A percentile compares a stretch with the other conserved stretches of the same genome.
phyloP scores from a whole-genome alignment of 2,329 filamentous ascomycete genomes.

The Ophiostoma pallidulum region DNA sequence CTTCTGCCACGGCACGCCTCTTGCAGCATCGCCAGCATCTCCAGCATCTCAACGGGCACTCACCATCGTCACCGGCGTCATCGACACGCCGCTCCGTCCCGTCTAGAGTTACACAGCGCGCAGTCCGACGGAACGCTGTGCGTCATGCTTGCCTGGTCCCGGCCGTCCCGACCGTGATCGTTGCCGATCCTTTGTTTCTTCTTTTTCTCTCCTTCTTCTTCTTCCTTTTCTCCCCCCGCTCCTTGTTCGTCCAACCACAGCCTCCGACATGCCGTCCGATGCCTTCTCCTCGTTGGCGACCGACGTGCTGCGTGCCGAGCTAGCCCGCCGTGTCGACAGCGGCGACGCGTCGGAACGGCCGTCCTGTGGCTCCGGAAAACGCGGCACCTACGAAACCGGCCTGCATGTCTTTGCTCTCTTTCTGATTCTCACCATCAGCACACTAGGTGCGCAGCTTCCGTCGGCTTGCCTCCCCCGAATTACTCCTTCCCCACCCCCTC shows the following conservation, averaged over 20 bases:
- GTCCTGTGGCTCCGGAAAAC: slow-evolving; percentile 45
- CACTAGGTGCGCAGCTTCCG: slow-evolving; percentile 8
- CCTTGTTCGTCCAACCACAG: background rate
- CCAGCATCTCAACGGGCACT: too few relatives aligned
- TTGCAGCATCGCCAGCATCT: too few relatives aligned
- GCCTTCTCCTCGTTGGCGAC: slow-evolving; percentile 27
- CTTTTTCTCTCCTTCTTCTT: too few relatives aligned
- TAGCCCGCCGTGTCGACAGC: slow-evolving; percentile 35
- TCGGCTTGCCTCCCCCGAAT: background rate
- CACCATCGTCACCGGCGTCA: too few relatives aligned
- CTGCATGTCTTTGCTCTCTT: slow-evolving; percentile 60
- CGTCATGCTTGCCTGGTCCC: background rate
- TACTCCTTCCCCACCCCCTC: background rate
- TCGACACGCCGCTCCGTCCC: too few relatives aligned
- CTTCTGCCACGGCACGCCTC: too few relatives aligned
- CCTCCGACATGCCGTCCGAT: background rate
- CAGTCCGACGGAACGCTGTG: background rate
- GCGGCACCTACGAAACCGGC: slow-evolving; percentile 53
- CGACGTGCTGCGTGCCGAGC: slow-evolving; percentile 41
- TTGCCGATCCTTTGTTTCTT: background rate
- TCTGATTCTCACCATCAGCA: slow-evolving; percentile 52
- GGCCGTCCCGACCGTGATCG: background rate
- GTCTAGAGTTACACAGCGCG: too few relatives aligned
- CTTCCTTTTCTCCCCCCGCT: background rate
- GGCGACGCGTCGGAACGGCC: slow-evolving; percentile 26